Evolutionary conservation across 2,329 filamentous ascomycete species (phyloP).

Genomic region (Zymoseptoria brevis): DNA sequence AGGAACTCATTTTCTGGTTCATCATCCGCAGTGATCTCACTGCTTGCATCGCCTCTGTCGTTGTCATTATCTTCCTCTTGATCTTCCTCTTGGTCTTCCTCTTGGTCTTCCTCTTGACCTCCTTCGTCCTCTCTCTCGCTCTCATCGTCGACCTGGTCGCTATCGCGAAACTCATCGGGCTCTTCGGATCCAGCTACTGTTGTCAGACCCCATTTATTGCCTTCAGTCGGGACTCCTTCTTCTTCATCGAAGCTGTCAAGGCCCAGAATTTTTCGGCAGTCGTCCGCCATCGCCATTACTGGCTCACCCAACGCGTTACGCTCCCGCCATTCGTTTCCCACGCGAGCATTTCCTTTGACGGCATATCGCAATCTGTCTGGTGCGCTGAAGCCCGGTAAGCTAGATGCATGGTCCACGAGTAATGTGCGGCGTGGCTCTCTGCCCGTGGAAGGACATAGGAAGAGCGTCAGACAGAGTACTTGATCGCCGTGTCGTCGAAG

Average conservation of each 20-base stretch:
- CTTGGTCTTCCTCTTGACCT: too few species aligned
- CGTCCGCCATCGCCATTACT: background rate
- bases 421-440: background rate
- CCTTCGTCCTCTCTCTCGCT: too few species aligned
- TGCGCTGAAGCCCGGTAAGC: background rate
- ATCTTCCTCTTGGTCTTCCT: too few species aligned
- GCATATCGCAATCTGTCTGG: background rate
- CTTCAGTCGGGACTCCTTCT: background rate
- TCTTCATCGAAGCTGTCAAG: background rate
- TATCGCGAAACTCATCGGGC: too few species aligned
- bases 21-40: too few species aligned
- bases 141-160: too few species aligned
- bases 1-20: background rate
- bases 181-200: too few species aligned
- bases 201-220: background rate
- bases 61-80: too few species aligned
- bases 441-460: background rate
- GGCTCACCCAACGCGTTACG: background rate
- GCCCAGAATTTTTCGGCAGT: background rate
- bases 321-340: background rate
- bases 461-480: background rate
- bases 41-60: constrained; percentile 6
- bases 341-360: background rate
- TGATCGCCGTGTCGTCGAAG: background rate
- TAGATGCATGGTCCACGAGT: background rate